A percentile compares a stretch with the other conserved stretches of the same genome.
phyloP scores from a whole-genome alignment of 2,329 filamentous ascomycete species.

The Hawksworthiomyces lignivorus region DNA sequence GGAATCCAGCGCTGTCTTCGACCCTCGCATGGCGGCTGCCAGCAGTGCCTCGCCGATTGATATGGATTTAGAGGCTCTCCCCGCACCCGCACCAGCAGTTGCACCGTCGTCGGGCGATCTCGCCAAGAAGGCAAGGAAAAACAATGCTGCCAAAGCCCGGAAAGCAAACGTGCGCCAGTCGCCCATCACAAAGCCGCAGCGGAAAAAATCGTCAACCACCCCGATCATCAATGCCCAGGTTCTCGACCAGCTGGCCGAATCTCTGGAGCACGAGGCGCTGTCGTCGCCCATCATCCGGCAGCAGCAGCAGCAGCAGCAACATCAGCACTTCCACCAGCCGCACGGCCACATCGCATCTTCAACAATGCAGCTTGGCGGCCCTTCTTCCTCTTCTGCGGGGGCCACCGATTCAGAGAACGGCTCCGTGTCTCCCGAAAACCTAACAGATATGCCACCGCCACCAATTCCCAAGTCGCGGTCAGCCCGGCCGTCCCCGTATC shows the following conservation, averaged over 20 bases:
- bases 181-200: slow-evolving; percentile 62
- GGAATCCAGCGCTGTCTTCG: slow-evolving; percentile 38
- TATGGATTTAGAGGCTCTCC: slow-evolving; percentile 43
- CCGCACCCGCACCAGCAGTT: slow-evolving; percentile 16
- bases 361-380: slow-evolving; percentile 17
- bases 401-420: slow-evolving; percentile 55
- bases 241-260: slow-evolving; percentile 42
- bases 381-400: slow-evolving; percentile 29
- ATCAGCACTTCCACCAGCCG: slow-evolving; percentile 24
- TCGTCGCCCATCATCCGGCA: slow-evolving; percentile 18
- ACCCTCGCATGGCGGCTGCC: slow-evolving; percentile 34
- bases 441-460: slow-evolving; percentile 60
- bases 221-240: slow-evolving; percentile 49
- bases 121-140: slow-evolving; percentile 46
- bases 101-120: slow-evolving; percentile 25
- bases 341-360: slow-evolving; percentile 12
- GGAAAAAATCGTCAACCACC: slow-evolving; percentile 45
- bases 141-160: slow-evolving; percentile 40
- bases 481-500: slow-evolving; percentile 59
- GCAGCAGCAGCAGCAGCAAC: slow-evolving; percentile 31
- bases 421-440: slow-evolving; percentile 55
- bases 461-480: slow-evolving; percentile 60
- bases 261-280: slow-evolving; percentile 29
- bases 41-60: slow-evolving; percentile 46
- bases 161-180: slow-evolving; percentile 57